phyloP scores from a whole-genome alignment of 805 yeast genomes.

The Candida verbasci region DNA sequence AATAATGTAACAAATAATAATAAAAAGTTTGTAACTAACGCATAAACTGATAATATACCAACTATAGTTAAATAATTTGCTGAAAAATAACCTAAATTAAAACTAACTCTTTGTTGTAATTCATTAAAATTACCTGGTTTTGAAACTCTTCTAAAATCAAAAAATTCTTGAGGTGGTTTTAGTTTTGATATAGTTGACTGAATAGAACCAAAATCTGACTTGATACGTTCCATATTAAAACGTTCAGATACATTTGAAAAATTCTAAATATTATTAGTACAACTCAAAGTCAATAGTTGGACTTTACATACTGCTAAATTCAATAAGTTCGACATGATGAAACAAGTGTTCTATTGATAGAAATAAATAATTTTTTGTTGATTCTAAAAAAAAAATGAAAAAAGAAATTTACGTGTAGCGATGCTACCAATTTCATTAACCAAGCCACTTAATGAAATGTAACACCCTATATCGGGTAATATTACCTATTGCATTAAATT shows the following conservation, averaged over 20 bases:
- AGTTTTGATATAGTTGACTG: conserved; percentile 65
- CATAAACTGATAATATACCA: conserved; percentile 70
- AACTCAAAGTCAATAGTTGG: too few relatives aligned
- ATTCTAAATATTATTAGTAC: too few relatives aligned
- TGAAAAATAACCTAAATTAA: conserved; percentile 81
- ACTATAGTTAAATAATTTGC: conserved; percentile 81
- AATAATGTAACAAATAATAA: conserved; percentile 76
- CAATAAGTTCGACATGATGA: conserved; percentile 9
- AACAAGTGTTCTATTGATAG: background rate
- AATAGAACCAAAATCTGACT: conserved; percentile 47
- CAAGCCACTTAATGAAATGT: conserved; percentile 4
- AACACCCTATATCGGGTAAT: too few relatives aligned
- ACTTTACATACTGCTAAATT: conserved; percentile 10
- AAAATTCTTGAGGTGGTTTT: conserved; percentile 90
- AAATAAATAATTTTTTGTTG: conserved; percentile 3
- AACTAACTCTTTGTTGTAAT: conserved; percentile 80
- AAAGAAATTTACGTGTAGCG: conserved; percentile 2
- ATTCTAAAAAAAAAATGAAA: background rate
- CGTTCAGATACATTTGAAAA: conserved; percentile 26
- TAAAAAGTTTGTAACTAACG: conserved; percentile 79
- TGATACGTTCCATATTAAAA: conserved; percentile 39
- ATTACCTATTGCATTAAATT: too few relatives aligned
- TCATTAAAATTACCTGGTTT: conserved; percentile 90
- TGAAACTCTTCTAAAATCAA: conserved; percentile 83
- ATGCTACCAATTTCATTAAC: background rate